These are phyloP conservation scores for Curvularia sp. DNA, from an alignment of 2,329 filamentous ascomycete genomes.

Conservation along the genomic window DNA sequence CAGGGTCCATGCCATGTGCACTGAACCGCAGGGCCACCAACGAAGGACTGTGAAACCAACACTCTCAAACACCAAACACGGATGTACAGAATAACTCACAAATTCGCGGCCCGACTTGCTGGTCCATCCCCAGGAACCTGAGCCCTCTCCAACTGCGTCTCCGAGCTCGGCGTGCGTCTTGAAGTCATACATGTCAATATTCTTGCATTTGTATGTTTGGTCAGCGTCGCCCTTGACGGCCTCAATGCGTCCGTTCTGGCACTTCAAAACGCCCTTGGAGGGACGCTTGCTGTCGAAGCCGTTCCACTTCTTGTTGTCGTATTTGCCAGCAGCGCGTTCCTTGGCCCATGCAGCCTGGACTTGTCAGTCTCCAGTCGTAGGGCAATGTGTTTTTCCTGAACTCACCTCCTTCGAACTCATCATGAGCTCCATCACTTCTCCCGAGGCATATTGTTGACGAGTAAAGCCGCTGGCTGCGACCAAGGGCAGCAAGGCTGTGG, in stretches of 20 bases:
- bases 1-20: too few relatives aligned
- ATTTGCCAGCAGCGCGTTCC: constrained; percentile 40
- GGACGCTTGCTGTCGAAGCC: constrained; percentile 39
- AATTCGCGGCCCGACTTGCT: constrained; percentile 60
- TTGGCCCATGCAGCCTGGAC: constrained; percentile 41
- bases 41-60: too few relatives aligned
- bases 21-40: too few relatives aligned
- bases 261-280: constrained; percentile 40
- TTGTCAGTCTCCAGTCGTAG: constrained; percentile 16
- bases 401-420: constrained; percentile 45
- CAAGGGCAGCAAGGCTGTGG: constrained; percentile 42
- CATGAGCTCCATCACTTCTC: constrained; percentile 46
- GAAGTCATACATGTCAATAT: constrained; percentile 64
- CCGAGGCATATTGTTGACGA: constrained; percentile 42
- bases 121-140: constrained; percentile 62
- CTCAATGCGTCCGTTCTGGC: constrained; percentile 46
- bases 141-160: constrained; percentile 52
- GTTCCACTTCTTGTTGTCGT: constrained; percentile 43
- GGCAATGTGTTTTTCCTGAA: too few relatives aligned
- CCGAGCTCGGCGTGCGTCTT: constrained; percentile 63
- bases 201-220: constrained; percentile 52
- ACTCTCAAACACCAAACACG: too few relatives aligned
- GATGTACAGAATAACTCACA: neutral
- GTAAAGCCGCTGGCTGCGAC: constrained; percentile 38
- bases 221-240: constrained; percentile 49